A percentile compares a stretch with the other conserved stretches of the same genome.
phyloP scores from a whole-genome alignment of 257 asterid genomes.

The Solanum sparsipilum region DNA sequence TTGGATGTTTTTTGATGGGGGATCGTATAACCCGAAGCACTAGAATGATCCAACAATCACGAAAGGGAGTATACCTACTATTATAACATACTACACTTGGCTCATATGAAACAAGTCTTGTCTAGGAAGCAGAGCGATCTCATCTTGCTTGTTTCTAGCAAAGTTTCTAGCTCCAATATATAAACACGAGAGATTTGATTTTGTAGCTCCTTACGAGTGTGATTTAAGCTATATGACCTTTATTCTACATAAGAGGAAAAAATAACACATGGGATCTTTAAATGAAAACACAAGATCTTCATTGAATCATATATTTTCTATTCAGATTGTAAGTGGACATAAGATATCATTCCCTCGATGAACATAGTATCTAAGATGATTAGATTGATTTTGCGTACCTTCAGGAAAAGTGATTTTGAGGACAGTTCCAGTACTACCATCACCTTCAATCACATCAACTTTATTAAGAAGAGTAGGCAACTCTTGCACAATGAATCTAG shows the following conservation, averaged over 20 bases:
- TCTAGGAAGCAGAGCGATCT: neutral
- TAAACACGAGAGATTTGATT: neutral
- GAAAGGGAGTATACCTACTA: neutral
- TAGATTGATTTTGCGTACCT: neutral
- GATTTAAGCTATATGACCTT: neutral
- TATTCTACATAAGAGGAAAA: neutral
- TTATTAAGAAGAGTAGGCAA: neutral
- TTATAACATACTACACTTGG: neutral
- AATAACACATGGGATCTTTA: neutral
- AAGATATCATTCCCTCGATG: neutral
- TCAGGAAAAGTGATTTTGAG: neutral
- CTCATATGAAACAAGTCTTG: neutral
- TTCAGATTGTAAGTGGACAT: neutral
- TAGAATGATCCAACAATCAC: neutral
- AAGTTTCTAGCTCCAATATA: neutral
- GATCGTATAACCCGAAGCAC: neutral
- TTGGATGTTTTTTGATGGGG: neutral
- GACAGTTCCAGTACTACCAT: neutral
- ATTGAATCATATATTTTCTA: neutral
- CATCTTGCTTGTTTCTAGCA: neutral
- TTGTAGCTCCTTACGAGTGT: neutral
- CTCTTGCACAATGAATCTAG: neutral
- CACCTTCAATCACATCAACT: neutral
- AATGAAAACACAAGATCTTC: neutral
- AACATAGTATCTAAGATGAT: neutral